Percentiles rank a stretch among this genome's conserved stretches.
These are phyloP conservation scores for Gleditsia sinensis DNA, from an alignment of 306 rosid species.

Conservation along the genomic window DNA sequence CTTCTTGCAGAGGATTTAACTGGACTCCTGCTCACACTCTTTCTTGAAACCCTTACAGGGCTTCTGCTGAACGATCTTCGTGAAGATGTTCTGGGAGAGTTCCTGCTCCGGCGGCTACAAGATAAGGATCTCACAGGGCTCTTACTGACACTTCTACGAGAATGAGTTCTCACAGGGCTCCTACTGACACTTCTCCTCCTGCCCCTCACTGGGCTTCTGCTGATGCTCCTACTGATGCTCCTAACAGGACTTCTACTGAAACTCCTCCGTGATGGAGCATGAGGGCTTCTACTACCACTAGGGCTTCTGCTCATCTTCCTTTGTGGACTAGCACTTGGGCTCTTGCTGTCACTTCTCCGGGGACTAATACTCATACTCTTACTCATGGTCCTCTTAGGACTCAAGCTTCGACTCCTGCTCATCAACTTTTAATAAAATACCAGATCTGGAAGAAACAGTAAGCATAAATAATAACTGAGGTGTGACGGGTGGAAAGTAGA, in stretches of 20 bases:
- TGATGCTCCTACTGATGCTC: constrained; percentile 44
- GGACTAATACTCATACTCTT: constrained; percentile 97
- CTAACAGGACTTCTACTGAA: constrained; percentile 55
- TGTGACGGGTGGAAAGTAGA: constrained; percentile 65
- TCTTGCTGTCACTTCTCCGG: constrained; percentile 61
- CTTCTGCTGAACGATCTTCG: constrained; percentile 63
- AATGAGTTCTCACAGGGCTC: constrained; percentile 44
- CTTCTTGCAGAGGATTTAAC: constrained; percentile 70
- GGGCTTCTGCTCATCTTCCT: constrained; percentile 57
- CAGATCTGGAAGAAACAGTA: constrained; percentile 58
- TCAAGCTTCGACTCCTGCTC: constrained; percentile 94
- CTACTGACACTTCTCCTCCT: constrained; percentile 50
- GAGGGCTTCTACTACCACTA: constrained; percentile 67
- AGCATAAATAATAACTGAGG: constrained; percentile 75
- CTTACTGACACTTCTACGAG: constrained; percentile 47
- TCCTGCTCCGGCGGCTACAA: constrained; percentile 53
- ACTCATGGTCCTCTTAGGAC: constrained; percentile 85
- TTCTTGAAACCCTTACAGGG: constrained; percentile 62
- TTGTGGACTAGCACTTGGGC: constrained; percentile 58
- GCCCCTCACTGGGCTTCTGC: constrained; percentile 50
- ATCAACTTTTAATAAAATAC: constrained; percentile 74
- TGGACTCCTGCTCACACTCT: constrained; percentile 75
- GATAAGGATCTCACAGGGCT: constrained; percentile 54
- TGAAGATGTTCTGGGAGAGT: constrained; percentile 59
- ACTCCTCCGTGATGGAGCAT: constrained; percentile 42